Conservation (phyloP, 129 eudicot genomes). For the Logfia minima region DNA sequence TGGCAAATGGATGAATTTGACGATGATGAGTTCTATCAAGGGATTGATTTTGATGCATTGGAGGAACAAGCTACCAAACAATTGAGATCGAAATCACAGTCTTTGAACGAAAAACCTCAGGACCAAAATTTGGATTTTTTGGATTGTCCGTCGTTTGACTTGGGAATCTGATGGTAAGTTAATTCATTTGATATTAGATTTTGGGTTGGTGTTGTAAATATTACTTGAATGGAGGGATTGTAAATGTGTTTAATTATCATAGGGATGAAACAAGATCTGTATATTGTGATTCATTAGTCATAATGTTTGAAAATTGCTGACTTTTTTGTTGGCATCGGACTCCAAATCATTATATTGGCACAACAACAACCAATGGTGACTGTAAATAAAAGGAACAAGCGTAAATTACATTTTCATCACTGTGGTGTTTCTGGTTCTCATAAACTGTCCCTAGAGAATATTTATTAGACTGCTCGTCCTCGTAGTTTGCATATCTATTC, state of each 20-base stretch:
- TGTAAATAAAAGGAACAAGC: no score
- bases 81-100: slow-evolving; percentile 42
- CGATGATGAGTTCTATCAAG: slow-evolving; percentile 61
- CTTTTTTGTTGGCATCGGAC: no score
- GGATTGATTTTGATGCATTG: slow-evolving; percentile 86
- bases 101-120: slow-evolving; percentile 22
- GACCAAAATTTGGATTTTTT: slow-evolving; percentile 23
- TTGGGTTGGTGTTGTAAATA: slow-evolving; percentile 19
- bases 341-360: no score
- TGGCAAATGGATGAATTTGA: slow-evolving; percentile 37
- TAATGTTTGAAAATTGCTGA: no score
- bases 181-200: slow-evolving; percentile 4
- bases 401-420: no score
- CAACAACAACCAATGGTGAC: no score
- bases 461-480: no score
- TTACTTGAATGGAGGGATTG: neutral
- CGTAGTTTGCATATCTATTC: no score
- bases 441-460: no score
- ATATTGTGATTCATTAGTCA: neutral
- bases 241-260: slow-evolving; percentile 5
- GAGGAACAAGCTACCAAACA: slow-evolving; percentile 77
- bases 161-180: slow-evolving; percentile 57
- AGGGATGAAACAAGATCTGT: slow-evolving; percentile 1
- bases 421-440: no score
- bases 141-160: slow-evolving; percentile 74